Percentiles rank a stretch among this genome's conserved stretches.
Evolutionary conservation across 225 moss, liverwort and hornwort genomes (phyloP).

Genomic region (Antitrichia curtipendula): DNA sequence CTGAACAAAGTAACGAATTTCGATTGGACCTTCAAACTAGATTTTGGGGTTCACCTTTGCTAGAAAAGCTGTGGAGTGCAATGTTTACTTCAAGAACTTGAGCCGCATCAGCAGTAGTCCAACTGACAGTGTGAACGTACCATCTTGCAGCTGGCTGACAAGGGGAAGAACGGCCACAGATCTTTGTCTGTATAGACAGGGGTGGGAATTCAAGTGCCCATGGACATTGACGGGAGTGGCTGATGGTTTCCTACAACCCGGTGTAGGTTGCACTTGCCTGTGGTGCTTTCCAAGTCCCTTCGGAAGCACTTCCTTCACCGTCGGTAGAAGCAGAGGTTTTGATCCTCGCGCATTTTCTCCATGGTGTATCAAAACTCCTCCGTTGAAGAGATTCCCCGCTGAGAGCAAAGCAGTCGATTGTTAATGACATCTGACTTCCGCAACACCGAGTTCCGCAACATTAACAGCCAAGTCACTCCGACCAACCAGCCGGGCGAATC

Average conservation of each 20-base stretch:
- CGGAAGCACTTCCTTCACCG: neutral
- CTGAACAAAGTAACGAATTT: neutral
- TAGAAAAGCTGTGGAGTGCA: neutral
- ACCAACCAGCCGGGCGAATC: neutral
- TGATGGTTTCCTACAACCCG: neutral
- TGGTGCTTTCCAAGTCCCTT: neutral
- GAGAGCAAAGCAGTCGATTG: neutral
- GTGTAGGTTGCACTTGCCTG: neutral
- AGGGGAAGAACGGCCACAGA: neutral
- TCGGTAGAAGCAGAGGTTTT: neutral
- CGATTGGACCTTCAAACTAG: neutral
- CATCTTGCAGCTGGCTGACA: conserved; percentile 8
- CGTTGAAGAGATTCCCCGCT: conserved; percentile 29
- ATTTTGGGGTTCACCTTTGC: neutral
- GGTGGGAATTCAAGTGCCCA: neutral
- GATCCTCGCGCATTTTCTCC: neutral
- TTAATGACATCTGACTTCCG: conserved; percentile 30
- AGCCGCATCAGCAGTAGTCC: neutral
- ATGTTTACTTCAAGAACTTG: neutral
- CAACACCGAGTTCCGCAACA: conserved; percentile 27
- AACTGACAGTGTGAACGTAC: conserved; percentile 1
- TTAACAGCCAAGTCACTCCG: neutral
- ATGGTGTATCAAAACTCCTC: conserved; percentile 7
- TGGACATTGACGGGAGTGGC: neutral
- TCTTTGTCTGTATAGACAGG: neutral